Percentiles rank a stretch among this genome's conserved stretches.
phyloP scores from a whole-genome alignment of 768 basidiomycete species.

The Boletellus ananiceps region DNA sequence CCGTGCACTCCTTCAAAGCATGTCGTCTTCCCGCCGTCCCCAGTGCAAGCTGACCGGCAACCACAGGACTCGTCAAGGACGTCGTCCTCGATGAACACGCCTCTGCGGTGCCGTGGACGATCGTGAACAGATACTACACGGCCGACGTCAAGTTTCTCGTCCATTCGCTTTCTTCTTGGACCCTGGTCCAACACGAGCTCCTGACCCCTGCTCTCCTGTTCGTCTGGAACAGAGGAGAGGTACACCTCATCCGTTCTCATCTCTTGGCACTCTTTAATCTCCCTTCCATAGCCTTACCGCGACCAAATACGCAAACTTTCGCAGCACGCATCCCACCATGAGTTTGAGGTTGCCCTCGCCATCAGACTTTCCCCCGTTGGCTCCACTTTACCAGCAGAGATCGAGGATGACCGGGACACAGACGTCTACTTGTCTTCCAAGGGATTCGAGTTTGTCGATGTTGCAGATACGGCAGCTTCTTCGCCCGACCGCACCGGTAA shows the following conservation, averaged over 20 bases:
- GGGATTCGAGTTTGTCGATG: slow-evolving; percentile 76
- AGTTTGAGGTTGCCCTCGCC: slow-evolving; percentile 70
- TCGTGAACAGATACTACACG: slow-evolving; percentile 77
- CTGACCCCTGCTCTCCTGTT: slow-evolving; percentile 66
- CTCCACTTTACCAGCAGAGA: slow-evolving; percentile 19
- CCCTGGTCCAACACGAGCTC: slow-evolving; percentile 34
- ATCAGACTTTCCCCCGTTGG: slow-evolving; percentile 43
- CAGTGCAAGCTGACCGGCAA: slow-evolving; percentile 15
- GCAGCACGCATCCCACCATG: slow-evolving; percentile 44
- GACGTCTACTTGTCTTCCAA: slow-evolving; percentile 63
- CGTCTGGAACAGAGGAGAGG: slow-evolving; percentile 67
- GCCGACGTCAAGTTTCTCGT: slow-evolving; percentile 68
- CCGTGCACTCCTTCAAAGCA: slow-evolving; percentile 24
- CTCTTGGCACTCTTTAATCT: slow-evolving; percentile 2
- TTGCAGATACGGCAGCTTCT: slow-evolving; percentile 6
- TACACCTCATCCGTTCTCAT: slow-evolving; percentile 29
- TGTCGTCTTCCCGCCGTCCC: slow-evolving; percentile 1
- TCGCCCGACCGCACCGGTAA: slow-evolving; percentile 17
- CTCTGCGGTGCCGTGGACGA: slow-evolving; percentile 59
- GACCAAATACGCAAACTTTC: slow-evolving; percentile 50
- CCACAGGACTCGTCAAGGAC: slow-evolving; percentile 21
- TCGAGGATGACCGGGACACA: slow-evolving; percentile 49
- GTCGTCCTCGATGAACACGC: slow-evolving; percentile 15
- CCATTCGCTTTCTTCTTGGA: slow-evolving; percentile 42
- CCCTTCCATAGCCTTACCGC: slow-evolving; percentile 47